A percentile compares a stretch with the other conserved stretches of the same genome.
These are phyloP conservation scores for Ephemerocybe angulata DNA, from an alignment of 768 basidiomycete species.

Conservation along the genomic window DNA sequence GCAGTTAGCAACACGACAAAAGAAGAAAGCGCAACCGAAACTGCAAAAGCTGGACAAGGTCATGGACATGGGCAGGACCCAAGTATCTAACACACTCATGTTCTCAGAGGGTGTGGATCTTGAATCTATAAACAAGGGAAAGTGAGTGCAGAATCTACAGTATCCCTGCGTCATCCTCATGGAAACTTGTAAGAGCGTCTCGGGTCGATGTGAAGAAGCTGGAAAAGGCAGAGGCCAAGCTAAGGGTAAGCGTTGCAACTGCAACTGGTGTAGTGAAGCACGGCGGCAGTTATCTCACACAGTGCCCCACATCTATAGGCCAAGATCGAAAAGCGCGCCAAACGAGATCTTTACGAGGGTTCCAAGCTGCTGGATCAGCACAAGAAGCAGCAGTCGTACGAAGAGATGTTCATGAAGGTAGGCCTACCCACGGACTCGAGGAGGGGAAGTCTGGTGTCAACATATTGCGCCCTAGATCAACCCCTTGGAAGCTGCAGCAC, in stretches of 20 bases:
- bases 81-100: slow-evolving; percentile 76
- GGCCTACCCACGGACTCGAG: background rate
- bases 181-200: slow-evolving; percentile 51
- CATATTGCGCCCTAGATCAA: slow-evolving; percentile 59
- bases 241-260: slow-evolving; percentile 62
- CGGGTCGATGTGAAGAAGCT: slow-evolving; percentile 93
- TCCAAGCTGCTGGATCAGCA: slow-evolving; percentile 92
- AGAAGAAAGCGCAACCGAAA: slow-evolving; percentile 59
- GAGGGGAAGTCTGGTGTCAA: background rate
- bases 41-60: slow-evolving; percentile 79
- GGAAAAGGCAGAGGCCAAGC: slow-evolving; percentile 95
- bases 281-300: background rate
- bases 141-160: slow-evolving; percentile 44
- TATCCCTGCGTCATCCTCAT: slow-evolving; percentile 15
- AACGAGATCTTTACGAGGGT: slow-evolving; percentile 90
- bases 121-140: slow-evolving; percentile 92
- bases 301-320: slow-evolving; percentile 44
- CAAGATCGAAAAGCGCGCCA: slow-evolving; percentile 95
- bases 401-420: slow-evolving; percentile 98
- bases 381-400: slow-evolving; percentile 96
- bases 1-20: slow-evolving; percentile 54
- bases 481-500: slow-evolving; percentile 74
- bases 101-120: slow-evolving; percentile 82
- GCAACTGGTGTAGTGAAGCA: too few relatives aligned
- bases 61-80: slow-evolving; percentile 82